phyloP scores from a whole-genome alignment of 805 yeast species.

The Candida taoyuanica region DNA sequence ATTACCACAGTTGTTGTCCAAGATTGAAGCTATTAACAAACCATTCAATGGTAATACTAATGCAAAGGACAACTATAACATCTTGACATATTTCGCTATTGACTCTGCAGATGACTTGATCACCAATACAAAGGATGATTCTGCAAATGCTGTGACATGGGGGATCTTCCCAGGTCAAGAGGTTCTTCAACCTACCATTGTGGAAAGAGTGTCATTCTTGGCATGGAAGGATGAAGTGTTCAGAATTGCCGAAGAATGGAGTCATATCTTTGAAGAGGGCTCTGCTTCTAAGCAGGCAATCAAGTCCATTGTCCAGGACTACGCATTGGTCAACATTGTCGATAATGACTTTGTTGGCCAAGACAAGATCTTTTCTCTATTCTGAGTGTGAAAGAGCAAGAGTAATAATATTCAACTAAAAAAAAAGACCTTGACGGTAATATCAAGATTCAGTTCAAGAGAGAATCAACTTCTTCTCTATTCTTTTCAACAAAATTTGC shows the following conservation, averaged over 20 bases:
- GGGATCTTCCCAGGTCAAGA: conserved; percentile 97
- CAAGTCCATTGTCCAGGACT: conserved; percentile 47
- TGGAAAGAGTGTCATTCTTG: conserved; percentile 82
- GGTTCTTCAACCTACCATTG: conserved; percentile 92
- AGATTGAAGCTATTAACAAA: conserved; percentile 44
- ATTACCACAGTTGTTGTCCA: conserved; percentile 33
- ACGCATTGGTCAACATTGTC: conserved; percentile 79
- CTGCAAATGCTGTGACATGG: conserved; percentile 95
- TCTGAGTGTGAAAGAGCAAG: too few relatives aligned
- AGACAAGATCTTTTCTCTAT: conserved; percentile 51
- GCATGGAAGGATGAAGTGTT: conserved; percentile 98
- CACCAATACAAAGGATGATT: conserved; percentile 66
- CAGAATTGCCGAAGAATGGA: conserved; percentile 81
- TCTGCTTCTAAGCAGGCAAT: conserved; percentile 34
- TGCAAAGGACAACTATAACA: conserved; percentile 35
- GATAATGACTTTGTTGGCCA: conserved; percentile 75
- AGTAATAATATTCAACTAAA: too few relatives aligned
- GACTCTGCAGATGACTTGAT: conserved; percentile 48
- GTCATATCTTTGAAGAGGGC: conserved; percentile 40
- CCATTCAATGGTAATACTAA: conserved; percentile 21
- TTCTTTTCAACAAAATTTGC: conserved; percentile 7
- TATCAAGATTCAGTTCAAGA: conserved; percentile 9
- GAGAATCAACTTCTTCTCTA: conserved; percentile 9
- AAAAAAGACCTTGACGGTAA: too few relatives aligned
- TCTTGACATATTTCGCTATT: conserved; percentile 77